Conservation (phyloP, 129 eudicot genomes). For the Pseudognaphalium luteoalbum region DNA sequence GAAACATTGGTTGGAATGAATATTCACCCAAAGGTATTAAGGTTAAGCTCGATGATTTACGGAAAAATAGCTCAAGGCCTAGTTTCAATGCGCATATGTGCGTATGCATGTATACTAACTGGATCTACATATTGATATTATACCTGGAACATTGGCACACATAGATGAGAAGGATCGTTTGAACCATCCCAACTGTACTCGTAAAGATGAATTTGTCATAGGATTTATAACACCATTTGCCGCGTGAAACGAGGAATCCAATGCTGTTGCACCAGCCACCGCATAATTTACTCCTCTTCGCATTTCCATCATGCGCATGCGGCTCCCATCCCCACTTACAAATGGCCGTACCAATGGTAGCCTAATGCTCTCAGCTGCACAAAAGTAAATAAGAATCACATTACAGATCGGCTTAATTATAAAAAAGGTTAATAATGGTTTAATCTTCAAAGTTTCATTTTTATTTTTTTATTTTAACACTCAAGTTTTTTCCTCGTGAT, state of each 20-base stretch:
- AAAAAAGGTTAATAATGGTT: too few species aligned
- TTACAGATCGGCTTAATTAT: not conserved
- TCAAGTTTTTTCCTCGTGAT: too few species aligned
- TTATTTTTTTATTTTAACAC: too few species aligned
- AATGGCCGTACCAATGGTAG: constrained; percentile 38
- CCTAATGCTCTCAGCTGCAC: constrained; percentile 32
- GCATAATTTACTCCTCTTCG: constrained; percentile 34
- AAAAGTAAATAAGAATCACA: not conserved
- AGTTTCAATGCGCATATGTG: too few species aligned
- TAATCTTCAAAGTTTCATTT: too few species aligned
- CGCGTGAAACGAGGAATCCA: constrained; percentile 26
- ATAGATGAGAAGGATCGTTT: constrained; percentile 28
- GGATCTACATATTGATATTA: constrained; percentile 3
- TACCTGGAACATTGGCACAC: constrained; percentile 35
- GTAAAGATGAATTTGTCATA: constrained; percentile 26
- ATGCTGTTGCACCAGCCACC: constrained; percentile 28
- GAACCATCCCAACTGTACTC: constrained; percentile 34
- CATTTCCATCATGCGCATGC: not conserved
- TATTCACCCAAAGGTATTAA: too few species aligned
- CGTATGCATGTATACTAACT: not conserved
- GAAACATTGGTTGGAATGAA: too few species aligned
- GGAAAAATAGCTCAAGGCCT: too few species aligned
- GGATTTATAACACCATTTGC: constrained; percentile 25
- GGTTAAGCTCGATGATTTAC: not conserved
- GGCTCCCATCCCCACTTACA: constrained; percentile 19